A percentile compares a stretch with the other conserved stretches of the same genome.
These are phyloP conservation scores for Monosporascus sp. DNA, from an alignment of 2,329 filamentous ascomycete species.

Conservation along the genomic window DNA sequence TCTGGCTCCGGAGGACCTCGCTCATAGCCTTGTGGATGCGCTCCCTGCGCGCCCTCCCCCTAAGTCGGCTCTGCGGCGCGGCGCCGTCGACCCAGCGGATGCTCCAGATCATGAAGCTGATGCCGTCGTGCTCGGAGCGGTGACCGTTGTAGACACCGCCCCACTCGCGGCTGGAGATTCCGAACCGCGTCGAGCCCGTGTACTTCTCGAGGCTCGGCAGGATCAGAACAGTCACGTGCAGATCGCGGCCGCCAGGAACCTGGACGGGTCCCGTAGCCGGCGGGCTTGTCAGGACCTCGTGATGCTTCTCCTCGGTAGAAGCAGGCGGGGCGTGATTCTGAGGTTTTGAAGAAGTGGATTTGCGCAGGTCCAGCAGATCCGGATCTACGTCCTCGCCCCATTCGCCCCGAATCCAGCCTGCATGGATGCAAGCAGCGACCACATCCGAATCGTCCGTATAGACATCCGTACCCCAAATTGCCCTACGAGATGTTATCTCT, in stretches of 20 bases:
- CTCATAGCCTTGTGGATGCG: conserved; percentile 51
- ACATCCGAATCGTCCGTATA: conserved; percentile 96
- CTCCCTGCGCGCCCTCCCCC: conserved; percentile 50
- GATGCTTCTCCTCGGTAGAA: conserved; percentile 23
- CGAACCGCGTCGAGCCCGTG: conserved; percentile 66
- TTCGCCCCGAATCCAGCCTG: conserved; percentile 85
- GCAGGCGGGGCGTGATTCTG: conserved; percentile 21
- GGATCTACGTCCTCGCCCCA: conserved; percentile 76
- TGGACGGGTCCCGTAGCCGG: conserved; percentile 56
- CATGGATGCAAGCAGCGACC: conserved; percentile 86
- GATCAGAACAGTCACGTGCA: conserved; percentile 82
- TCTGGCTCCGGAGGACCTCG: conserved; percentile 39
- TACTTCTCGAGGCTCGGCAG: conserved; percentile 77
- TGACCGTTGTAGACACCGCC: conserved; percentile 45
- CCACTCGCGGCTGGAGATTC: conserved; percentile 77
- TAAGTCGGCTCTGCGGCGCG: conserved; percentile 48
- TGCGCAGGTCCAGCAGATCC: conserved; percentile 55
- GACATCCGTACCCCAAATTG: conserved; percentile 88
- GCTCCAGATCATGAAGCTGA: conserved; percentile 80
- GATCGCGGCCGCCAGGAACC: conserved; percentile 64
- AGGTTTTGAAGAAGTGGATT: conserved; percentile 29
- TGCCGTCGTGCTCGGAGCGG: conserved; percentile 63
- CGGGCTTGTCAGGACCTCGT: conserved; percentile 45
- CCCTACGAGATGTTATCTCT: conserved; percentile 74
- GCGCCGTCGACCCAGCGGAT: conserved; percentile 82